Evolutionary conservation across 2,329 filamentous ascomycete genomes (phyloP).

Genomic region (Apiospora kogelbergensis): DNA sequence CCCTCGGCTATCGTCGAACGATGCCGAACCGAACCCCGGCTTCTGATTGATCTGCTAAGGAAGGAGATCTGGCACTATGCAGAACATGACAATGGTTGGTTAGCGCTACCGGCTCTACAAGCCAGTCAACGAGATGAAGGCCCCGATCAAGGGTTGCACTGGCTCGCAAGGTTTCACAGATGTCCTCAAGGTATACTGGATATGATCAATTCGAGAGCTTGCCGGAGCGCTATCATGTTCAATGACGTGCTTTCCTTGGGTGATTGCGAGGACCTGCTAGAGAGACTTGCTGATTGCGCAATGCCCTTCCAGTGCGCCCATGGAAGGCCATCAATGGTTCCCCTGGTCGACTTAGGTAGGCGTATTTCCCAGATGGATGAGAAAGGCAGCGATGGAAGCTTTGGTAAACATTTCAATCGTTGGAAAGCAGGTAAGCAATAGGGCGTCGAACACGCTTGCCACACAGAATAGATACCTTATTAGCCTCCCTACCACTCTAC

Average conservation of each 20-base stretch:
- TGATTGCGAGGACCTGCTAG: conserved; percentile 60
- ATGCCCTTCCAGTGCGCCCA: conserved; percentile 87
- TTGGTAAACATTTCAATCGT: neutral
- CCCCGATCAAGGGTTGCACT: conserved; percentile 33
- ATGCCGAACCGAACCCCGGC: conserved; percentile 68
- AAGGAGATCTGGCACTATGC: conserved; percentile 69
- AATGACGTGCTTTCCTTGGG: conserved; percentile 64
- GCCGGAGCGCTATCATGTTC: conserved; percentile 83
- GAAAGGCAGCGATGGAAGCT: neutral
- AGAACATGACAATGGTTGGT: conserved; percentile 37
- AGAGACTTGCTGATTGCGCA: conserved; percentile 57
- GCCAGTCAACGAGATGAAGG: conserved; percentile 9
- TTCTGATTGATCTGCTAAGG: conserved; percentile 74
- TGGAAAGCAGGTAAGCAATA: neutral
- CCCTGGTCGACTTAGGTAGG: conserved; percentile 53
- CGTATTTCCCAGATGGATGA: neutral
- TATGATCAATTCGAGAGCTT: conserved; percentile 73
- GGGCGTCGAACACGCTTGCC: neutral
- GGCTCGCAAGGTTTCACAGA: conserved; percentile 62
- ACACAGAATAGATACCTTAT: neutral
- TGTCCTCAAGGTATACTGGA: conserved; percentile 78
- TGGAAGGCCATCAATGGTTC: conserved; percentile 67
- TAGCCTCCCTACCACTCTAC: neutral
- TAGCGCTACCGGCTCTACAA: neutral
- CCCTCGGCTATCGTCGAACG: conserved; percentile 75